phyloP scores from a whole-genome alignment of 345 rosid species.

The Noccaea bulbosa region DNA sequence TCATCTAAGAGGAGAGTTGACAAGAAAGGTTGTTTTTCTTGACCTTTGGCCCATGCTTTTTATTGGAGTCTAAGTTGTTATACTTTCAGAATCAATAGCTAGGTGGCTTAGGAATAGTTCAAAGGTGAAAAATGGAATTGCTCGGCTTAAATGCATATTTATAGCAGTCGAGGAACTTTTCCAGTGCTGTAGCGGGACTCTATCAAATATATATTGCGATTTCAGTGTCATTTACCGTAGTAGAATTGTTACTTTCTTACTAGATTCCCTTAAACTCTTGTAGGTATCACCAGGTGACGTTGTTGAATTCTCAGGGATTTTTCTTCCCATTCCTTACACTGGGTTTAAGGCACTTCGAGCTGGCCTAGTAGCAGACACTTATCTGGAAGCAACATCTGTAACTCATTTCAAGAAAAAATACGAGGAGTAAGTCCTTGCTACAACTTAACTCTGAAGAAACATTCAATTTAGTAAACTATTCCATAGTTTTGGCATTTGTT shows the following conservation, averaged over 20 bases:
- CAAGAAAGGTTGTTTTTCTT: constrained; percentile 77
- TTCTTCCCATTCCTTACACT: constrained; percentile 93
- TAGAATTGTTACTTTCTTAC: neutral
- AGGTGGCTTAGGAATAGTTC: constrained; percentile 4
- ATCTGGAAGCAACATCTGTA: constrained; percentile 88
- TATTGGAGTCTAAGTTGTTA: constrained; percentile 16
- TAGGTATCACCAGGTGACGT: constrained; percentile 98
- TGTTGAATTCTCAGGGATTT: constrained; percentile 95
- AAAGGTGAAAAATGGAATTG: neutral
- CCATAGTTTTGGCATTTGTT: constrained; percentile 20
- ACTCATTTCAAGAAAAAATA: constrained; percentile 95
- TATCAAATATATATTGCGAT: constrained; percentile 3
- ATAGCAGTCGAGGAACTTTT: neutral
- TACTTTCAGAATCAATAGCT: neutral
- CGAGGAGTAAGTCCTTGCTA: constrained; percentile 73
- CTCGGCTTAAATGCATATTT: neutral
- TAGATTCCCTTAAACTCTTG: neutral
- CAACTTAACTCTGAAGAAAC: constrained; percentile 2
- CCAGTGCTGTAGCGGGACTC: neutral
- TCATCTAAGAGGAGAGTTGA: constrained; percentile 97
- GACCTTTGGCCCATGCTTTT: constrained; percentile 17
- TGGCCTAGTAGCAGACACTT: constrained; percentile 97
- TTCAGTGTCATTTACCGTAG: constrained; percentile 8
- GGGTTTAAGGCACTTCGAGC: constrained; percentile 98
- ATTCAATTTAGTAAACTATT: constrained; percentile 10